Evolutionary conservation across 176 grass and related monocot species (phyloP).

Genomic region (Aegilops sharonensis): DNA sequence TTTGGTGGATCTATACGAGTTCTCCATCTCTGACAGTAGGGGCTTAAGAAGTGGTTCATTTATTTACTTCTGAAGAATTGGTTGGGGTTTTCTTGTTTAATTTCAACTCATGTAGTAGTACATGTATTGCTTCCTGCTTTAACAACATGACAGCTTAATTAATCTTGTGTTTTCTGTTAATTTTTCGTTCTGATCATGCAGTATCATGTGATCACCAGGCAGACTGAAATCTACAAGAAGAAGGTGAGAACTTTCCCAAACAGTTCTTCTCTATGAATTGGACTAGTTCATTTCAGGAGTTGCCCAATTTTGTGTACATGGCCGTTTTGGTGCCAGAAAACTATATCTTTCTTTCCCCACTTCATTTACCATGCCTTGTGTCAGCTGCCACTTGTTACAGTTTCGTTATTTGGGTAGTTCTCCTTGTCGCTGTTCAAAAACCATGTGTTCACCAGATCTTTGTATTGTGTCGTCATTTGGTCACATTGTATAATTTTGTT

Average conservation of each 20-base stretch:
- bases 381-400: neutral
- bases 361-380: neutral
- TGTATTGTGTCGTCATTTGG: neutral
- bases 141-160: neutral
- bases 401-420: neutral
- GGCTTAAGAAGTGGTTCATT: too few species aligned
- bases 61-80: neutral
- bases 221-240: conserved; percentile 90
- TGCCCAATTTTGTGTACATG: neutral
- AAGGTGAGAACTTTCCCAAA: conserved; percentile 51
- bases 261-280: neutral
- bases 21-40: neutral
- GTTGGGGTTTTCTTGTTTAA: neutral
- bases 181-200: conserved; percentile 36
- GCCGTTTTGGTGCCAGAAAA: neutral
- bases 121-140: neutral
- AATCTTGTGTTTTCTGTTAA: neutral
- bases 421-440: neutral
- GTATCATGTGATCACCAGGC: conserved; percentile 79
- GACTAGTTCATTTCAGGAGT: neutral
- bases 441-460: neutral
- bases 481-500: neutral
- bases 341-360: neutral
- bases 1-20: neutral
- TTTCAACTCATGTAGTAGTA: neutral